A percentile compares a stretch with the other conserved stretches of the same genome.
phyloP scores from a whole-genome alignment of 768 basidiomycete genomes.

The Lactarius tabidus region DNA sequence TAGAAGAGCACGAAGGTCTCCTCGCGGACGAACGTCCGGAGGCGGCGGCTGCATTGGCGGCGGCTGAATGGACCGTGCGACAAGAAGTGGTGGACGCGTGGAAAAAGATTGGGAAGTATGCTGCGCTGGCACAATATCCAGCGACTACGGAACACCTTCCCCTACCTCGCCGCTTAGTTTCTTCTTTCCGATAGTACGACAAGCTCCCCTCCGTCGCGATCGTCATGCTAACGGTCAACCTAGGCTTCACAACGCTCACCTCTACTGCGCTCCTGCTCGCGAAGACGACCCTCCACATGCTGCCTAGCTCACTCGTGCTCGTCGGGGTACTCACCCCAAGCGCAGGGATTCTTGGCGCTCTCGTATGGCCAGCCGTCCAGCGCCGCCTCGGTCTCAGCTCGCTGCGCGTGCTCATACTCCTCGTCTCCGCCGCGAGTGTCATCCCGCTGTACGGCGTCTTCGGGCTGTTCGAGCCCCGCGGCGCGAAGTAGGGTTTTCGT shows the following conservation, averaged over 20 bases:
- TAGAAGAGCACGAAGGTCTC: constrained; percentile 21
- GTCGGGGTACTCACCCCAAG: constrained; percentile 75
- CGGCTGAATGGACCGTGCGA: constrained; percentile 40
- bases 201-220: not conserved
- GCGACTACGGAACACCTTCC: constrained; percentile 77
- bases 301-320: constrained; percentile 68
- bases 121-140: constrained; percentile 68
- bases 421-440: constrained; percentile 61
- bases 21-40: constrained; percentile 10
- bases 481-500: constrained; percentile 59
- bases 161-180: constrained; percentile 91
- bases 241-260: constrained; percentile 89
- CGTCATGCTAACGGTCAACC: not conserved
- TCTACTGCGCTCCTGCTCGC: constrained; percentile 90
- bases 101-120: constrained; percentile 71
- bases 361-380: constrained; percentile 77
- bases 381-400: constrained; percentile 61
- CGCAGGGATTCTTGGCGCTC: constrained; percentile 78
- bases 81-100: constrained; percentile 66
- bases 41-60: not conserved
- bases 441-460: constrained; percentile 82
- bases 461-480: constrained; percentile 60
- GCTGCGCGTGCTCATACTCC: constrained; percentile 55
- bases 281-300: constrained; percentile 83
- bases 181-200: constrained; percentile 81